Evolutionary conservation across 805 yeast genomes (phyloP), one percentile per base, ranked within the genome.

Genomic region (Myxozyma udenii): DNA sequence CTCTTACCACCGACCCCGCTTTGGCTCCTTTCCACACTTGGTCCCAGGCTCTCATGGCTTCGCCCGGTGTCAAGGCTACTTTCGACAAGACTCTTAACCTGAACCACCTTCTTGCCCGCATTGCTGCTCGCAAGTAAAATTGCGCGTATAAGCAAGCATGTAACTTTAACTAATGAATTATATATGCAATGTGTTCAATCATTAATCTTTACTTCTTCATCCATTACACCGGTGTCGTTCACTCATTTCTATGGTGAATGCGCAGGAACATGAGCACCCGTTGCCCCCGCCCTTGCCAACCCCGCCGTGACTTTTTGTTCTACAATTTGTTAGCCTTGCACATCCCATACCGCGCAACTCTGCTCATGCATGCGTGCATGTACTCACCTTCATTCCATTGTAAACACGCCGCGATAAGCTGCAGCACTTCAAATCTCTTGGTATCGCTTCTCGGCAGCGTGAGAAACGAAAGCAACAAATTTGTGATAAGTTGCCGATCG

Each of bases 361-460:
- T n/a, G n/a, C n/a, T n/a, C n/a, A n/a, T n/a, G n/a, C n/a, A n/a
- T n/a, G n/a, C n/a, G n/a, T n/a, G n/a, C n/a, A n/a, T n/a, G n/a
- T n/a, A 9, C 45, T n/a, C 35, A 52, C 56, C 82, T 44, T 87
- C 93, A 67, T 85, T 91, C 98, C 98, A 93, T 52, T 79, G 84
- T 52, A 93, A 73, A 60, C 84, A 83, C 53, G 87, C 86, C 9
- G 95, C 78, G 38, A 93, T 84, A 53, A 93, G 76, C 65, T 81
- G 86, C 44, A 93, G 74, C 3, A 93, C 95, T 74, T 93, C 98
- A 66, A 86, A 93, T 68, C 93, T 89, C 70, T 90, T 91, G 6
- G 95, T 78, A 66, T 93, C 99, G 1, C 93, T 96, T 55, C 98
- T 75, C 4, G 96, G 96, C 26, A 91, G 74, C 30, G 84, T 84